Conservation (phyloP, 768 basidiomycete species). For the Tylopilus balloui region DNA sequence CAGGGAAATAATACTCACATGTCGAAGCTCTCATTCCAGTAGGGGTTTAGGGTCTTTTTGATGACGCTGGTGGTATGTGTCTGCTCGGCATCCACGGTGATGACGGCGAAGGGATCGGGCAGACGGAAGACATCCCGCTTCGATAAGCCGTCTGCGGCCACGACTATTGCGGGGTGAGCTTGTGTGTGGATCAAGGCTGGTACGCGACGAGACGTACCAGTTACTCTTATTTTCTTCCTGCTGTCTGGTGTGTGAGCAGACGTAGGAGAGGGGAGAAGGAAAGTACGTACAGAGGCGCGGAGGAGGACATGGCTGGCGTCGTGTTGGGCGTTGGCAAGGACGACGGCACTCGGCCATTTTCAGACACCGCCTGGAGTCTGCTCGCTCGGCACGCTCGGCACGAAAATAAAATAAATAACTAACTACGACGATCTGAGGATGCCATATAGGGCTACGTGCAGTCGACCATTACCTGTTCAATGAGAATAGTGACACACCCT, state of each 20-base stretch:
- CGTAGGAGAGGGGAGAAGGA: not conserved
- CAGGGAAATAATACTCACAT: constrained; percentile 53
- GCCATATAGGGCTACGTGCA: not conserved
- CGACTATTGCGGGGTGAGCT: constrained; percentile 49
- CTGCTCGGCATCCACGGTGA: constrained; percentile 97
- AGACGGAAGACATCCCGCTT: constrained; percentile 96
- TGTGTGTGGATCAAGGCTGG: not conserved
- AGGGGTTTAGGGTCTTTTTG: constrained; percentile 91
- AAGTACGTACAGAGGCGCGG: constrained; percentile 28
- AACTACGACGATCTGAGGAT: too few relatives aligned
- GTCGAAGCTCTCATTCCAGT: constrained; percentile 98
- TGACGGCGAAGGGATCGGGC: constrained; percentile 96
- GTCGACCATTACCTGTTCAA: not conserved
- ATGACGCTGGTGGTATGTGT: constrained; percentile 96
- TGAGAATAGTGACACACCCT: too few relatives aligned
- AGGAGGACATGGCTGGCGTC: constrained; percentile 23
- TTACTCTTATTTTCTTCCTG: constrained; percentile 75
- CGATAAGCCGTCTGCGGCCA: constrained; percentile 90
- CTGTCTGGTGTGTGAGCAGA: constrained; percentile 25
- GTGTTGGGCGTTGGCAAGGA: constrained; percentile 14
- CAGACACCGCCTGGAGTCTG: constrained; percentile 28
- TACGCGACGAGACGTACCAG: constrained; percentile 48
- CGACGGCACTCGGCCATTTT: constrained; percentile 20
- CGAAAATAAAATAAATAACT: not conserved
- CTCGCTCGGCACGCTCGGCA: constrained; percentile 15